Conservation (phyloP, 768 basidiomycete genomes). For the Kwoniella bestiolae region DNA sequence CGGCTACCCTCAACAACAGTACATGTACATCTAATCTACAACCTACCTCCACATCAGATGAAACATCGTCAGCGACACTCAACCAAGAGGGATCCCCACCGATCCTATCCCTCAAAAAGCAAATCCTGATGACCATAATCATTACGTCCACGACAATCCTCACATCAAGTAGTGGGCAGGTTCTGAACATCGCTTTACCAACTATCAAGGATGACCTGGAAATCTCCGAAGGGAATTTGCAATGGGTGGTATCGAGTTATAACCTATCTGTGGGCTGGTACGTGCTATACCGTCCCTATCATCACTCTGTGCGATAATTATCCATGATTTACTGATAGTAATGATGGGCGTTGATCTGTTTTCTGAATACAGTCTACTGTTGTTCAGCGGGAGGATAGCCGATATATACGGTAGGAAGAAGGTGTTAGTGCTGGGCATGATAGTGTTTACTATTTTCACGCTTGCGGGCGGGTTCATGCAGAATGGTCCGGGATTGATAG, state of each 20-base stretch:
- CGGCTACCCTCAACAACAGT: background rate
- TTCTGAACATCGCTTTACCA: slow-evolving; percentile 51
- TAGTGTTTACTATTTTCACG: slow-evolving; percentile 65
- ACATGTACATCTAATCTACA: background rate
- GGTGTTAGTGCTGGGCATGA: slow-evolving; percentile 68
- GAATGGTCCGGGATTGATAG: slow-evolving; percentile 66
- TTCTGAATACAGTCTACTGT: slow-evolving; percentile 47
- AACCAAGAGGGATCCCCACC: background rate
- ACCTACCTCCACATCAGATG: background rate
- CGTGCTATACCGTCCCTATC: background rate
- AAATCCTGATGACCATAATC: slow-evolving; percentile 36
- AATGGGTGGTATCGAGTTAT: slow-evolving; percentile 57
- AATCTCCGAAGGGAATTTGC: slow-evolving; percentile 48
- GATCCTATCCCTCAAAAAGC: background rate
- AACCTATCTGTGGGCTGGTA: slow-evolving; percentile 42
- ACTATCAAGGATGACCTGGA: slow-evolving; percentile 53
- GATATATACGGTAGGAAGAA: slow-evolving; percentile 70
- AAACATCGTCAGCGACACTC: too few relatives aligned
- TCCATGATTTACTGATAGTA: slow-evolving; percentile 6
- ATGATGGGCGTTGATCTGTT: slow-evolving; percentile 15
- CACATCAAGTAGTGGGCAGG: slow-evolving; percentile 30
- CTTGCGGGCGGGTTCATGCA: slow-evolving; percentile 58
- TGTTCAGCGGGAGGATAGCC: slow-evolving; percentile 43
- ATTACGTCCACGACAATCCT: slow-evolving; percentile 41
- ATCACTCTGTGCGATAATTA: background rate